Base-by-base conservation (phyloP, 2,329 filamentous ascomycete species). In the Balansia obtecta region DNA sequence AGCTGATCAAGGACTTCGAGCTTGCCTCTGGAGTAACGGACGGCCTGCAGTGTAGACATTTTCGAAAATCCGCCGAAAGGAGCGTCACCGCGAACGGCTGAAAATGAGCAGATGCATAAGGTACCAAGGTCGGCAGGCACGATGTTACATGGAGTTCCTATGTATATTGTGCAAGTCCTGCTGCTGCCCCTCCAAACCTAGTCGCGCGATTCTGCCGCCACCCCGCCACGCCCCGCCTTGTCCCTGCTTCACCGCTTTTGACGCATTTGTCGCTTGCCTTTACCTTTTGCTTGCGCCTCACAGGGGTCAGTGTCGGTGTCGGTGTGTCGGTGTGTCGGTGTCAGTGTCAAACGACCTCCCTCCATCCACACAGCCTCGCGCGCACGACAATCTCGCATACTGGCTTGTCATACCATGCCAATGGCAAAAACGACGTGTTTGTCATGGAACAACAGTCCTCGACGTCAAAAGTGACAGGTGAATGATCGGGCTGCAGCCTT, bases 1-100 rank as follows among this genome's bases (percentile, higher is more conserved):
- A 93, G 80, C 70, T 93, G 87, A 66, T 93, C 86, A 50, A 93
- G 77, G 56, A 93, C 87, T 57, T 86, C 75, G 52, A 93, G 74
- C 64, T 77, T 77, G 57, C 86, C 86, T 48, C 81, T 76, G 50
- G 74, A 71, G 66, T 91, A 93, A 58, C 83, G 82, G 68, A 93
- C 88, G 11, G 87, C 86, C 68, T 90, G 77, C 45, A 93, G 79
- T 22, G 68, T 69, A n/a, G 75, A 73, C 76, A 78, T 78, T 16
- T 20, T 38, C 15, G 11, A 15, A 18, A 32, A n/a, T 10, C 6
- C 34, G 33, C 33, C 12, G 18, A 42, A 20, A 9, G 15, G 12
- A 22, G 13, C 12, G 11, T 42, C 1, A 16, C 16, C 16, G 8
- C 18, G 2, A 30, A 12, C 22, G 38, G 22, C 2, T 15, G 18